phyloP scores from a whole-genome alignment of 2,329 filamentous ascomycete genomes.

The Claviceps spartinae region DNA sequence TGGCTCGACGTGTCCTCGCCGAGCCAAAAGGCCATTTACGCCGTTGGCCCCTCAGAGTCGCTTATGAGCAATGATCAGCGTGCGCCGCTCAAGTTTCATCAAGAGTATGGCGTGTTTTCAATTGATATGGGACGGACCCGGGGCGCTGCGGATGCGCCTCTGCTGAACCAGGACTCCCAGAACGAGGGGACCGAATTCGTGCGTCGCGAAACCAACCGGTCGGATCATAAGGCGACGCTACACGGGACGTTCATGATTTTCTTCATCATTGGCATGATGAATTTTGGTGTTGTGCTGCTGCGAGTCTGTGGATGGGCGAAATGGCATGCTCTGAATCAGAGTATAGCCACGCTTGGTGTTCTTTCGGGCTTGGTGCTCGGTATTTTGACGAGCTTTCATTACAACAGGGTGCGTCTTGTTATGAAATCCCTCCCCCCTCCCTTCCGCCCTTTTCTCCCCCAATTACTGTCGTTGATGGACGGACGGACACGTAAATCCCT shows the following conservation, averaged over 20 bases:
- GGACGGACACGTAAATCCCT: neutral
- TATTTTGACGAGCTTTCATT: conserved; percentile 36
- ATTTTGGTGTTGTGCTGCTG: conserved; percentile 40
- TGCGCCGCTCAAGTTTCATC: conserved; percentile 37
- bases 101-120: conserved; percentile 38
- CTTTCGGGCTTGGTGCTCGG: conserved; percentile 38
- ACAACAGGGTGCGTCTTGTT: conserved; percentile 34
- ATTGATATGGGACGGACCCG: conserved; percentile 41
- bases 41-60: conserved; percentile 34
- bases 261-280: conserved; percentile 40
- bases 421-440: neutral
- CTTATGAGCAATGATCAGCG: conserved; percentile 27
- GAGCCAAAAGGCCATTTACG: conserved; percentile 39
- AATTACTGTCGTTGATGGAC: neutral
- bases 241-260: conserved; percentile 42
- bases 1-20: conserved; percentile 35
- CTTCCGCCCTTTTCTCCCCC: neutral
- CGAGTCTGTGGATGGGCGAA: conserved; percentile 36
- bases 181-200: conserved; percentile 23
- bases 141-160: conserved; percentile 28
- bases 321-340: conserved; percentile 42
- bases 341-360: conserved; percentile 32
- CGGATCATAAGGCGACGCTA: conserved; percentile 26
- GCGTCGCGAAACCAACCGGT: conserved; percentile 16
- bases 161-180: conserved; percentile 19